A percentile compares a stretch with the other conserved stretches of the same genome.
phyloP scores from a whole-genome alignment of 2,329 filamentous ascomycete genomes.

The Claviceps africana region DNA sequence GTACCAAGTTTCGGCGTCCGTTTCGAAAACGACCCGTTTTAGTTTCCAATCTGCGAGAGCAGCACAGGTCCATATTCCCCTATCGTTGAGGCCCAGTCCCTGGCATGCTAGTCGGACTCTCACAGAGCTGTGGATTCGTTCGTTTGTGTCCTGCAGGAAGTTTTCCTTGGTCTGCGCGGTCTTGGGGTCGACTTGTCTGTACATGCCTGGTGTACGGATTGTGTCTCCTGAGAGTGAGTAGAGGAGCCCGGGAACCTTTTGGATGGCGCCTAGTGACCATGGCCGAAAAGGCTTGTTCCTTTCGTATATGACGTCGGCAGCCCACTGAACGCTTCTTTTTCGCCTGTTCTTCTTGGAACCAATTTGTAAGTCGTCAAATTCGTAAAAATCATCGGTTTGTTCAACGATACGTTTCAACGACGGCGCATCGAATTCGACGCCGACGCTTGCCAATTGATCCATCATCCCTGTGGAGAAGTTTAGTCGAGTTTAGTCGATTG shows the following conservation, averaged over 20 bases:
- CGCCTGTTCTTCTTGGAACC: slow-evolving; percentile 5
- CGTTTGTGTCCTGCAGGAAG: slow-evolving; percentile 38
- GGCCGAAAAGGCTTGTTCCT: slow-evolving; percentile 33
- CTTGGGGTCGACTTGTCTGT: slow-evolving; percentile 29
- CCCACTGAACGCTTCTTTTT: slow-evolving; percentile 22
- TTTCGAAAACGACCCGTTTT: slow-evolving; percentile 15
- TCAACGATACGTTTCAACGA: slow-evolving; percentile 28
- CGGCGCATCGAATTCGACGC: slow-evolving; percentile 32
- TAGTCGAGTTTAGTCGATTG: no score
- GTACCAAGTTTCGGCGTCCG: neutral
- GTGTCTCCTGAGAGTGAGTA: slow-evolving; percentile 31
- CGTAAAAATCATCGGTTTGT: slow-evolving; percentile 20
- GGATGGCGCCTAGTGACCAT: slow-evolving; percentile 34
- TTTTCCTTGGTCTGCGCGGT: slow-evolving; percentile 20
- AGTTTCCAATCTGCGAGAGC: slow-evolving; percentile 33
- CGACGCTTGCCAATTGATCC: slow-evolving; percentile 38
- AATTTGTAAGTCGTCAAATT: slow-evolving; percentile 7
- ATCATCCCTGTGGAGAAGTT: slow-evolving; percentile 32
- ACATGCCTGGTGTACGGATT: slow-evolving; percentile 32
- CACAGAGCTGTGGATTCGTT: slow-evolving; percentile 40
- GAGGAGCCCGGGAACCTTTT: slow-evolving; percentile 22
- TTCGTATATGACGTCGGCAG: slow-evolving; percentile 31
- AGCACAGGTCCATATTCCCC: slow-evolving; percentile 29
- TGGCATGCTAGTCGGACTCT: slow-evolving; percentile 36
- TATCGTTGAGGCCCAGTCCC: slow-evolving; percentile 36